Evolutionary conservation across 1,139 yeast genomes (phyloP).

Genomic region (Citeromyces hawaiiensis): DNA sequence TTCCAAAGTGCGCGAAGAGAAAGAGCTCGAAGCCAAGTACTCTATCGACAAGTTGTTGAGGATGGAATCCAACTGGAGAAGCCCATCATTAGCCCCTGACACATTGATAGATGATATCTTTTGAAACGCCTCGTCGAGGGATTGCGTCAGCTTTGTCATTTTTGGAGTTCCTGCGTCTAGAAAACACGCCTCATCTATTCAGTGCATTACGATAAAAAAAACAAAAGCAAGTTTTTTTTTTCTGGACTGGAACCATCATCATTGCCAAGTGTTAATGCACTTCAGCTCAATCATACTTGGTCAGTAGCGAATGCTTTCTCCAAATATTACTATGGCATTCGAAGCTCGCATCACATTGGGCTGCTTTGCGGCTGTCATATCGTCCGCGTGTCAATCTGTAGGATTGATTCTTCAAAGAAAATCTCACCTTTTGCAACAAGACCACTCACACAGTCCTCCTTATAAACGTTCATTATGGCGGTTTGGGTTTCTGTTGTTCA

Average conservation of each 20-base stretch:
- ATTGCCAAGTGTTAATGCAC: background rate
- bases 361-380: conserved; percentile 60
- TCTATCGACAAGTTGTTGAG: conserved; percentile 10
- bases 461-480: conserved; percentile 63
- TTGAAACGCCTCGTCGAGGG: conserved; percentile 7
- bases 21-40: background rate
- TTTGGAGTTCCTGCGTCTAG: background rate
- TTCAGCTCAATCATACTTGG: background rate
- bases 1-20: conserved; percentile 1
- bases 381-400: conserved; percentile 72
- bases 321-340: conserved; percentile 7
- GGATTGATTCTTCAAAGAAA: conserved; percentile 79
- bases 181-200: background rate
- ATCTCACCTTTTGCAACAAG: conserved; percentile 41
- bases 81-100: conserved; percentile 8
- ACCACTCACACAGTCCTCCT: conserved; percentile 19
- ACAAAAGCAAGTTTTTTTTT: background rate
- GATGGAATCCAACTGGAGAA: conserved; percentile 11
- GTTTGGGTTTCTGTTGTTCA: conserved; percentile 56
- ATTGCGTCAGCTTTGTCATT: conserved; percentile 8
- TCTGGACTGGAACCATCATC: background rate
- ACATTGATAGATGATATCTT: conserved; percentile 7
- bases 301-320: background rate
- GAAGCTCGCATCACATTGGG: conserved; percentile 29
- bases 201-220: background rate